phyloP scores from a whole-genome alignment of 257 asterid species.

The Nyctanthes arbortristis region DNA sequence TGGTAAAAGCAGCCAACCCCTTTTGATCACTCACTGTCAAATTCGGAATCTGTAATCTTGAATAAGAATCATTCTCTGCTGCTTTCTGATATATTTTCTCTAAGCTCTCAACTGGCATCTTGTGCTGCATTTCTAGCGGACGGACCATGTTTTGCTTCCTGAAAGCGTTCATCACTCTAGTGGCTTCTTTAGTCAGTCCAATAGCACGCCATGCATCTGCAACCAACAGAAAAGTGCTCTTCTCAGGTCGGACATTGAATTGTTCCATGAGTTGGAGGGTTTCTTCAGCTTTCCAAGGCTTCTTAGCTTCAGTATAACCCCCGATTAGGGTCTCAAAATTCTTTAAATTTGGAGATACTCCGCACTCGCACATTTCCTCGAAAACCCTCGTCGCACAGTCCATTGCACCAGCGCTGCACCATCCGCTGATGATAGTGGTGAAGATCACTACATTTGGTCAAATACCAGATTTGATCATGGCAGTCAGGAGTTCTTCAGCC shows the following conservation, averaged over 20 bases:
- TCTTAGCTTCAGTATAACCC: constrained; percentile 57
- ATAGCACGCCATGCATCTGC: constrained; percentile 53
- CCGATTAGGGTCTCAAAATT: constrained; percentile 65
- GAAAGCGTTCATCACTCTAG: constrained; percentile 22
- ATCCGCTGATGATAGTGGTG: constrained; percentile 70
- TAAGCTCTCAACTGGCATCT: constrained; percentile 35
- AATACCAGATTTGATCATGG: constrained; percentile 43
- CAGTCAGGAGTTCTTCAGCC: constrained; percentile 57
- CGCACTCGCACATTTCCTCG: constrained; percentile 46
- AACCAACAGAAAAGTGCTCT: constrained; percentile 39
- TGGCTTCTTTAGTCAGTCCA: constrained; percentile 48
- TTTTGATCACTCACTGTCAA: constrained; percentile 48
- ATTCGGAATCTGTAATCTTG: constrained; percentile 57
- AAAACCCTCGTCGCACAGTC: constrained; percentile 52
- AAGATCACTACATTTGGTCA: constrained; percentile 59
- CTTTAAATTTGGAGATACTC: constrained; percentile 55
- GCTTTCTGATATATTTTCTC: constrained; percentile 49
- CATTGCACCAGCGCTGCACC: constrained; percentile 54
- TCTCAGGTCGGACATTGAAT: constrained; percentile 48
- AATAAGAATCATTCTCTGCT: constrained; percentile 26
- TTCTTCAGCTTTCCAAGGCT: constrained; percentile 66
- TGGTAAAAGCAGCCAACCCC: constrained; percentile 29
- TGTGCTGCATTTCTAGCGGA: constrained; percentile 21
- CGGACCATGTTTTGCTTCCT: constrained; percentile 21
- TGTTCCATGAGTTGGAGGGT: constrained; percentile 44